Evolutionary conservation across 345 rosid species (phyloP).

Genomic region (Cardamine chenopodiifolia): DNA sequence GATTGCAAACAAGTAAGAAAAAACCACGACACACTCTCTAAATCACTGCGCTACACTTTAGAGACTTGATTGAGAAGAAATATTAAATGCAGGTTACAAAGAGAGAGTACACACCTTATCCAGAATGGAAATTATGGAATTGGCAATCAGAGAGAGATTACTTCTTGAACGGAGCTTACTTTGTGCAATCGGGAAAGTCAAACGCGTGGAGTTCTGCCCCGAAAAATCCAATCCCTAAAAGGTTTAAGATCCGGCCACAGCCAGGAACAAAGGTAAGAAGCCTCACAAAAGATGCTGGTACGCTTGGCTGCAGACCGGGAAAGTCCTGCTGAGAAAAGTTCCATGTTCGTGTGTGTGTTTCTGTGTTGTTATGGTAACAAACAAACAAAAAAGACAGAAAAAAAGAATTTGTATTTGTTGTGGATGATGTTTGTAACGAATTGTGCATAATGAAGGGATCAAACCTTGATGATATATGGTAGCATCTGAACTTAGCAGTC

Average conservation of each 20-base stretch:
- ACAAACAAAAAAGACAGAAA: background rate
- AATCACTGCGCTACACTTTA: constrained; percentile 16
- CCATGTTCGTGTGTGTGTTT: background rate
- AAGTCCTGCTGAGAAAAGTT: constrained; percentile 42
- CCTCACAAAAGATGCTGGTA: constrained; percentile 57
- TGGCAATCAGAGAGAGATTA: constrained; percentile 77
- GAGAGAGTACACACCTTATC: constrained; percentile 50
- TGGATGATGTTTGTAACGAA: constrained; percentile 29
- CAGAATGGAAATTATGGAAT: constrained; percentile 63
- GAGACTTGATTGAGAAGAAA: constrained; percentile 3
- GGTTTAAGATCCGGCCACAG: constrained; percentile 40
- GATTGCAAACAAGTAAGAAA: constrained; percentile 51
- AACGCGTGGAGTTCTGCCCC: constrained; percentile 18
- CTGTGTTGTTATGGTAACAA: constrained; percentile 28
- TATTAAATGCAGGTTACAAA: constrained; percentile 52
- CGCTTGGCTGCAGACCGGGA: constrained; percentile 49
- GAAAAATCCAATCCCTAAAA: constrained; percentile 40
- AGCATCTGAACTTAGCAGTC: constrained; percentile 25
- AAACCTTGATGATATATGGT: constrained; percentile 17
- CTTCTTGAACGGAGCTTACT: constrained; percentile 71
- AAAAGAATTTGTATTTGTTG: constrained; percentile 18
- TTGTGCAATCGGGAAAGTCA: constrained; percentile 60
- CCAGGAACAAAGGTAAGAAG: constrained; percentile 51
- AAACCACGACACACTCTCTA: background rate
- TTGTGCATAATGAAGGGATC: constrained; percentile 37